Evolutionary conservation across 768 basidiomycete genomes (phyloP).

Genomic region (Bullera alba): DNA sequence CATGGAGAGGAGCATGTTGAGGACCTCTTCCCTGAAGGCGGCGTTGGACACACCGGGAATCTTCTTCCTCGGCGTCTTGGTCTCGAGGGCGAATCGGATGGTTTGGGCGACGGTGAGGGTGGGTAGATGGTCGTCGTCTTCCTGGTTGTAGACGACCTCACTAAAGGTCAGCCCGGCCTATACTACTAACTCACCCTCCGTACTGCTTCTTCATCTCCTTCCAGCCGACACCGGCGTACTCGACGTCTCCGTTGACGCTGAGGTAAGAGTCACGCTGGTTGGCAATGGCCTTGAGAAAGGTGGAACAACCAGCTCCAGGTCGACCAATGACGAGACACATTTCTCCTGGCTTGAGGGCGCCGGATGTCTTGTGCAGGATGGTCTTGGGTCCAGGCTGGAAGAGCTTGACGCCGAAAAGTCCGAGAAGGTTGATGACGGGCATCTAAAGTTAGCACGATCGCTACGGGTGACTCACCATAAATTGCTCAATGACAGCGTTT

Average conservation of each 20-base stretch:
- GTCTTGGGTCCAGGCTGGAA: slow-evolving; percentile 52
- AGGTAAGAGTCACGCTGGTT: slow-evolving; percentile 68
- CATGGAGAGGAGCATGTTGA: slow-evolving; percentile 49
- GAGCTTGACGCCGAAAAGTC: slow-evolving; percentile 54
- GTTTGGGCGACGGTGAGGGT: slow-evolving; percentile 55
- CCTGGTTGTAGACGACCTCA: slow-evolving; percentile 52
- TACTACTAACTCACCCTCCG: slow-evolving; percentile 58
- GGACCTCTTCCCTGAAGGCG: slow-evolving; percentile 48
- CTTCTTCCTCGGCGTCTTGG: slow-evolving; percentile 60
- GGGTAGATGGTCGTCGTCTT: slow-evolving; percentile 80
- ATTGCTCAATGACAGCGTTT: slow-evolving; percentile 48
- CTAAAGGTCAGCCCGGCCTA: slow-evolving; percentile 36
- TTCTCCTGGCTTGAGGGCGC: slow-evolving; percentile 58
- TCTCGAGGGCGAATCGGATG: slow-evolving; percentile 55
- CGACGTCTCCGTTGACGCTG: slow-evolving; percentile 60
- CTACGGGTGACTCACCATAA: slow-evolving; percentile 41
- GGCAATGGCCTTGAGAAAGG: slow-evolving; percentile 72
- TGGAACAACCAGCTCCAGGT: slow-evolving; percentile 77
- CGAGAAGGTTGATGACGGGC: slow-evolving; percentile 54
- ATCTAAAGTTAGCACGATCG: slow-evolving; percentile 45
- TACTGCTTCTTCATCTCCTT: slow-evolving; percentile 59
- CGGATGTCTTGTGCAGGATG: slow-evolving; percentile 55
- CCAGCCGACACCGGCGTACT: slow-evolving; percentile 68
- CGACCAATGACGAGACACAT: slow-evolving; percentile 72
- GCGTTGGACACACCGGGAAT: slow-evolving; percentile 51